Conservation (phyloP, 1,284 basidiomycete genomes). For the Calocybe gambosa region DNA sequence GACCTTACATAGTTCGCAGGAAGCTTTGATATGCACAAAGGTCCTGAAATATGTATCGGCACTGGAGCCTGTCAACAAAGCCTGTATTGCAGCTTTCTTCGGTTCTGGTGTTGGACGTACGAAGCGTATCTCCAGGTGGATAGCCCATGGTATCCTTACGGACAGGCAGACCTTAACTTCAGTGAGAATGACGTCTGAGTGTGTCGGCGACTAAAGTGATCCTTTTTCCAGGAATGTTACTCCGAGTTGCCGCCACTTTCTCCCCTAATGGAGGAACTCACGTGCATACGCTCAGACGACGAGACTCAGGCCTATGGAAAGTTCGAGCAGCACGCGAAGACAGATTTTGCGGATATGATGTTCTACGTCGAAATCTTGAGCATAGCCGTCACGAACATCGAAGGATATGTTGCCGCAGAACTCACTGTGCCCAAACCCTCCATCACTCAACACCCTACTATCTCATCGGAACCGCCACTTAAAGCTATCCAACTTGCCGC, state of each 20-base stretch:
- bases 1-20: constrained; percentile 28
- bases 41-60: constrained; percentile 32
- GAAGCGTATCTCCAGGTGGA: constrained; percentile 47
- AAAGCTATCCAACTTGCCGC: constrained; percentile 41
- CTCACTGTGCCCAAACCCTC: constrained; percentile 10
- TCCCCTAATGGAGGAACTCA: constrained; percentile 37
- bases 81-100: constrained; percentile 45
- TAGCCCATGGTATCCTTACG: constrained; percentile 41
- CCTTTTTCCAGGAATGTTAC: constrained; percentile 26
- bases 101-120: constrained; percentile 43
- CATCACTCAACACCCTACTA: constrained; percentile 11
- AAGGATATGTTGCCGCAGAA: constrained; percentile 49
- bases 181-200: constrained; percentile 21
- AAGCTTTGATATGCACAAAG: constrained; percentile 39
- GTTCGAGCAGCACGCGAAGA: constrained; percentile 42
- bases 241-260: constrained; percentile 38
- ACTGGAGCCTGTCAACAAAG: constrained; percentile 38
- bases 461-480: constrained; percentile 29
- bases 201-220: not conserved
- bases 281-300: constrained; percentile 17
- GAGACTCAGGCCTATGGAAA: constrained; percentile 21
- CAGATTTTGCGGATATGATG: constrained; percentile 53
- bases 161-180: constrained; percentile 19
- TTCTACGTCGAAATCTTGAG: constrained; percentile 49
- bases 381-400: constrained; percentile 50